phyloP scores from a whole-genome alignment of 306 rosid genomes.

The Acmispon strigosus region DNA sequence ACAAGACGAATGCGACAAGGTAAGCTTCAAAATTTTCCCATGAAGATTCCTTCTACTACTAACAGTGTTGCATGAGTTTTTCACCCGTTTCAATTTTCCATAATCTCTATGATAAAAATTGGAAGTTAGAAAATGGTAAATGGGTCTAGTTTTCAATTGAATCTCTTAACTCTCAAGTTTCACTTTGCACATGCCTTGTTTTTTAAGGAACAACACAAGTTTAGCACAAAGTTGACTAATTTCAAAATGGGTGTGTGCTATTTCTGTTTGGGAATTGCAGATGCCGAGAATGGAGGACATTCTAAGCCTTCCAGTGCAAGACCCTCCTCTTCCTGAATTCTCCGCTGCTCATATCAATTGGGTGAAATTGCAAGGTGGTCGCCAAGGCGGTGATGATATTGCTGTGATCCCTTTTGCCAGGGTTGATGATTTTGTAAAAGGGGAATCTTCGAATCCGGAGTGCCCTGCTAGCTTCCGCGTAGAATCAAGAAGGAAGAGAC shows the following conservation, averaged over 20 bases:
- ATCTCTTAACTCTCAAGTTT: not conserved
- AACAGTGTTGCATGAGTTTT: not conserved
- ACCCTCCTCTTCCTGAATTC: conserved; percentile 51
- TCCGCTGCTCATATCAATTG: conserved; percentile 62
- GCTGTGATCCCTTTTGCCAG: conserved; percentile 68
- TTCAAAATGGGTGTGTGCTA: not conserved
- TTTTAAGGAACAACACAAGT: not conserved
- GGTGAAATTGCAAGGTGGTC: conserved; percentile 75
- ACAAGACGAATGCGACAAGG: conserved; percentile 17
- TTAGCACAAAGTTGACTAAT: not conserved
- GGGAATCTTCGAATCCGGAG: conserved; percentile 61
- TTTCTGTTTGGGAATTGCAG: conserved; percentile 23
- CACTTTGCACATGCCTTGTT: not conserved
- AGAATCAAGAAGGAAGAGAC: conserved; percentile 68
- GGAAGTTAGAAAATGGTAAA: no score
- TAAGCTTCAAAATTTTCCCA: not conserved
- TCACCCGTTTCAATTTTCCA: not conserved
- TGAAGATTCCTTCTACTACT: not conserved
- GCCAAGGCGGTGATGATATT: conserved; percentile 78
- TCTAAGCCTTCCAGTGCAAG: conserved; percentile 73
- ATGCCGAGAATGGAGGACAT: conserved; percentile 84
- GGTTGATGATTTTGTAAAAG: conserved; percentile 73
- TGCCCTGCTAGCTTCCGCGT: conserved; percentile 70
- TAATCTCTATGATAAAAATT: no score
- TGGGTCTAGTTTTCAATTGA: no score